Evolutionary conservation across 805 yeast species (phyloP).

Genomic region (Metschnikowia kunwiensis): DNA sequence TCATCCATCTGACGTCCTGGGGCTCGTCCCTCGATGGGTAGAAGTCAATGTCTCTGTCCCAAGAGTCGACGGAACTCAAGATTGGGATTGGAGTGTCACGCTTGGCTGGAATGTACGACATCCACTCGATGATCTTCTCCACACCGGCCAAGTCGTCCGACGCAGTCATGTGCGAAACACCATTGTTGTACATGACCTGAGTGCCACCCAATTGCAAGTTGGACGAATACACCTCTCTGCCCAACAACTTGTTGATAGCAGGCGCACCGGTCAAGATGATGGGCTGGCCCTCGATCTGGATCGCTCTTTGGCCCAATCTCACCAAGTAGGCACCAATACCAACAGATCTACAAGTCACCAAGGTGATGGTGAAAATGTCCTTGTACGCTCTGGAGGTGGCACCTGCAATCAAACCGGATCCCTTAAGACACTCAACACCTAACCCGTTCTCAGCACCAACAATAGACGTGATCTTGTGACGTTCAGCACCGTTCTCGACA

Average conservation of each 20-base stretch:
- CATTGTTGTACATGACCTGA: slow-evolving; percentile 96
- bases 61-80: slow-evolving; percentile 71
- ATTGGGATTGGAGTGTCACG: slow-evolving; percentile 90
- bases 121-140: slow-evolving; percentile 90
- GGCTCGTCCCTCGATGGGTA: slow-evolving; percentile 67
- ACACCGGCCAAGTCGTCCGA: slow-evolving; percentile 95
- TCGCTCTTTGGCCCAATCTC: slow-evolving; percentile 97
- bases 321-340: slow-evolving; percentile 99
- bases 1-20: slow-evolving; percentile 93
- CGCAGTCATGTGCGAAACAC: slow-evolving; percentile 98
- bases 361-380: slow-evolving; percentile 95
- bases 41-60: slow-evolving; percentile 93
- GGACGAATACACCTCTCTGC: slow-evolving; percentile 95
- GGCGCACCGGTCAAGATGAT: slow-evolving; percentile 99
- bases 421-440: slow-evolving; percentile 97
- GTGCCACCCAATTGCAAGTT: slow-evolving; percentile 99
- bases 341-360: slow-evolving; percentile 99
- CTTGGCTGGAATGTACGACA: slow-evolving; percentile 89
- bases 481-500: slow-evolving; percentile 81
- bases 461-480: slow-evolving; percentile 77
- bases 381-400: slow-evolving; percentile 96
- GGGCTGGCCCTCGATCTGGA: slow-evolving; percentile 98
- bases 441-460: slow-evolving; percentile 94
- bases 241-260: slow-evolving; percentile 93
- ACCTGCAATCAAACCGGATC: slow-evolving; percentile 98